Conservation (phyloP, 495 filamentous ascomycete genomes). For the Pseudevernia furfuracea region DNA sequence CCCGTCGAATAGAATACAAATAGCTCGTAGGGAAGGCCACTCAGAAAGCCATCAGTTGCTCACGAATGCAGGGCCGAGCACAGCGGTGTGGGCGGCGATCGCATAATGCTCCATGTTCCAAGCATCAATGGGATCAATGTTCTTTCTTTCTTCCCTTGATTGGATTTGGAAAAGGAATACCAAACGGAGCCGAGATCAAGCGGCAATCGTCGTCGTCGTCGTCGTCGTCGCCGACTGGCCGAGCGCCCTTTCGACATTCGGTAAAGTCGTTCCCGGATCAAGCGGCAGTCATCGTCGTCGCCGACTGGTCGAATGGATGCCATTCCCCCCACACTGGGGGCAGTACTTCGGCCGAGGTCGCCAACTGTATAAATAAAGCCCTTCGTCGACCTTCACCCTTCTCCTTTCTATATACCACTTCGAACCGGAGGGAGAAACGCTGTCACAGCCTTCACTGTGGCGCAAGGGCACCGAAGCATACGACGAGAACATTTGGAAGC, state of each 20-base stretch:
- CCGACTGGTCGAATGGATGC: no score
- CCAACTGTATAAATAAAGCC: not conserved
- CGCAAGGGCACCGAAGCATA: not conserved
- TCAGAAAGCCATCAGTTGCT: not conserved
- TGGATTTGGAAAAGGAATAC: not conserved
- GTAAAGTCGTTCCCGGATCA: not conserved
- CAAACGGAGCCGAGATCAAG: not conserved
- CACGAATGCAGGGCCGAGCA: not conserved
- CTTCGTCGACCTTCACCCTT: not conserved
- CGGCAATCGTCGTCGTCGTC: not conserved
- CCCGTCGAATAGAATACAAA: not conserved
- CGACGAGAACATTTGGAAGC: not conserved
- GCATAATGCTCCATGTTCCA: not conserved
- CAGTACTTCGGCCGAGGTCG: no score
- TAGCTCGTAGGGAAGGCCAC: not conserved
- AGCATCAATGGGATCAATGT: not conserved
- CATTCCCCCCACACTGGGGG: no score
- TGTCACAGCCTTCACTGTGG: not conserved
- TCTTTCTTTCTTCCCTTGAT: not conserved
- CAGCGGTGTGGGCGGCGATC: not conserved
- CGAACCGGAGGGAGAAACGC: rapidly evolving
- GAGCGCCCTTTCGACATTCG: not conserved
- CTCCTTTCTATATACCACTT: not conserved
- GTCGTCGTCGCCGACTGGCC: not conserved
- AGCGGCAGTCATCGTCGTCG: no score